Base-by-base conservation (phyloP, 2,329 filamentous ascomycete species). In the Aquanectria penicillioides region DNA sequence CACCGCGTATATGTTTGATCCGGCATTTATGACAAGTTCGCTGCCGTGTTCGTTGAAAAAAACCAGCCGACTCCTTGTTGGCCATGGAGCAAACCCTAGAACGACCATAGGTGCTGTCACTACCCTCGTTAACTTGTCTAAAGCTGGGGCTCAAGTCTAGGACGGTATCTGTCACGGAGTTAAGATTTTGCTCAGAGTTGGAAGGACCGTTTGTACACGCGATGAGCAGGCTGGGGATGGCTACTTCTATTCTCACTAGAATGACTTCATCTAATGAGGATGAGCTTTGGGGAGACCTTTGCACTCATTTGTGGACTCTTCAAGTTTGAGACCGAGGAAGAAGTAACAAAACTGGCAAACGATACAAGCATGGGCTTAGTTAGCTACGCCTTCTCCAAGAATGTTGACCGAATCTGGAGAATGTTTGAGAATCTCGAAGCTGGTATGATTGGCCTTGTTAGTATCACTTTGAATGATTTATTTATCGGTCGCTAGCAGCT, bases 21-120 rank as follows among this genome's bases (percentile, higher is more conserved):
- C 12, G 83, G 81, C 48, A 81, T 87, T 66, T 85, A 87, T 72
- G 83, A 86, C 50, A 88, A 91, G 80, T 94, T 94, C 77, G 75
- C 94, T 46, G 80, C 83, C 9, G 23, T 31, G 47, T 10, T 57
- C 8, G 34, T n/a, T 60, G 4, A 41, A 46, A 1, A 47, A 22
- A 34, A 59, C 59, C 12, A 22, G 23, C 8, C n/a, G 52, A 22
- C 29, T 56, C 8, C 26, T 33, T 2, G 50, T 49, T 17, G 59
- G 59, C n/a, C n/a, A 62, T 17, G 59, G 59, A 23, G 29, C 63
- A 31, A 62, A 55, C 7, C 7, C 56, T 6, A 49, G 50, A 4
- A 69, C 68, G 7, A 73, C 67, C 4, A 37, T 72, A 20, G 73
- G 73, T 0, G 68, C 72, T 0, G 40, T 75, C 22, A 71, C 68